phyloP scores from a whole-genome alignment of 805 yeast species.

The Torulaspora quercuum region DNA sequence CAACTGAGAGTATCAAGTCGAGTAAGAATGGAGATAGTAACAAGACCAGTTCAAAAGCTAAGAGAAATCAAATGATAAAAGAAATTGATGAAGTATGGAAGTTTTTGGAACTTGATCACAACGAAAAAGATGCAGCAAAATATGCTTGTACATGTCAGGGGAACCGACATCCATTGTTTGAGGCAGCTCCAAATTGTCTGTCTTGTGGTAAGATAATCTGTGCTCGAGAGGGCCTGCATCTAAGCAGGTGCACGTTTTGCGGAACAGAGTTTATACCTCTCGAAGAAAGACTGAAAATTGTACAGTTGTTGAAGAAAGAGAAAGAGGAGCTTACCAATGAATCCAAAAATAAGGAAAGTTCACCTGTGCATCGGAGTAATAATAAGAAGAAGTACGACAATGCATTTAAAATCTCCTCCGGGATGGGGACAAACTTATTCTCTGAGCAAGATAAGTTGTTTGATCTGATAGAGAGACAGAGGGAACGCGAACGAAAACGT shows the following conservation, averaged over 20 bases:
- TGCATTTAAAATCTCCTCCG: slow-evolving; percentile 51
- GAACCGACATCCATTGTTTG: slow-evolving; percentile 80
- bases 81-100: slow-evolving; percentile 64
- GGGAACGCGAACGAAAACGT: slow-evolving; percentile 37
- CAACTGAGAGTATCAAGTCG: background rate
- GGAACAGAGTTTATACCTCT: slow-evolving; percentile 59
- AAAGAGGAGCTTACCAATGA: slow-evolving; percentile 41
- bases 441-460: slow-evolving; percentile 65
- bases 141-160: slow-evolving; percentile 79
- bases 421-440: slow-evolving; percentile 64
- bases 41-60: slow-evolving; percentile 6
- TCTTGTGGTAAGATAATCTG: slow-evolving; percentile 95
- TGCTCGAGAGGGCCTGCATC: slow-evolving; percentile 65
- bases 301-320: slow-evolving; percentile 51
- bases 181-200: slow-evolving; percentile 87
- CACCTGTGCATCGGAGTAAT: slow-evolving; percentile 21
- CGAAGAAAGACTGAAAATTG: slow-evolving; percentile 59
- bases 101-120: slow-evolving; percentile 45
- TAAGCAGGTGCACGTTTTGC: slow-evolving; percentile 86
- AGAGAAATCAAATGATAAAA: slow-evolving; percentile 51
- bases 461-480: slow-evolving; percentile 52
- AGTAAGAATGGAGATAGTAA: slow-evolving; percentile 1
- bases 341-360: slow-evolving; percentile 19
- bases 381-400: slow-evolving; percentile 36
- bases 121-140: slow-evolving; percentile 20